These are phyloP conservation scores for Elsinoe fawcettii DNA, from an alignment of 2,329 filamentous ascomycete genomes.

Conservation along the genomic window DNA sequence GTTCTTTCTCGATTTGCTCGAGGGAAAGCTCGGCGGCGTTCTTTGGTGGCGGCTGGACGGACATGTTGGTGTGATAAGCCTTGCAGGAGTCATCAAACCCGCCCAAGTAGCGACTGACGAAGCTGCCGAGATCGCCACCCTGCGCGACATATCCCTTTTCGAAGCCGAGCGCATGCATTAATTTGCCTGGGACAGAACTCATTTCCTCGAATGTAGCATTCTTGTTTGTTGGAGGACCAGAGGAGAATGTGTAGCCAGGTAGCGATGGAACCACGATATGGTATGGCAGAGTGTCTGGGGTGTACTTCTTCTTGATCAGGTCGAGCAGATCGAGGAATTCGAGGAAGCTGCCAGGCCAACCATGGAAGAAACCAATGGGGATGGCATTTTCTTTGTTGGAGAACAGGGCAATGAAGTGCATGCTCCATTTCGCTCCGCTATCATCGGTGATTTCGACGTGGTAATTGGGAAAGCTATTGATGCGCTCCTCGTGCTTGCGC, in stretches of 20 bases:
- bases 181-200: conserved; percentile 41
- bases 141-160: conserved; percentile 46
- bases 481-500: conserved; percentile 33
- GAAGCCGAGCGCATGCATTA: conserved; percentile 50
- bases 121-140: conserved; percentile 50
- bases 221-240: conserved; percentile 38
- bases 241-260: conserved; percentile 48
- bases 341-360: conserved; percentile 47
- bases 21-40: conserved; percentile 22
- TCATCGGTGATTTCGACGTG: conserved; percentile 36
- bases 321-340: conserved; percentile 50
- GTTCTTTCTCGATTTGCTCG: conserved; percentile 32
- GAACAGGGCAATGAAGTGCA: conserved; percentile 51
- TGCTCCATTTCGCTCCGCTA: conserved; percentile 30
- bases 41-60: conserved; percentile 21
- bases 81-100: conserved; percentile 41
- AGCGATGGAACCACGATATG: conserved; percentile 51
- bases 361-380: conserved; percentile 47
- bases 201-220: conserved; percentile 37
- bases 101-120: conserved; percentile 38
- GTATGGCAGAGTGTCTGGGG: conserved; percentile 45
- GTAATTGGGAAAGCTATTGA: conserved; percentile 48
- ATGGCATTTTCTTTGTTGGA: conserved; percentile 43
- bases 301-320: conserved; percentile 42
- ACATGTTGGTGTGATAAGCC: conserved; percentile 23